Evolutionary conservation across 768 basidiomycete genomes (phyloP).

Genomic region (Clavulina sp.): DNA sequence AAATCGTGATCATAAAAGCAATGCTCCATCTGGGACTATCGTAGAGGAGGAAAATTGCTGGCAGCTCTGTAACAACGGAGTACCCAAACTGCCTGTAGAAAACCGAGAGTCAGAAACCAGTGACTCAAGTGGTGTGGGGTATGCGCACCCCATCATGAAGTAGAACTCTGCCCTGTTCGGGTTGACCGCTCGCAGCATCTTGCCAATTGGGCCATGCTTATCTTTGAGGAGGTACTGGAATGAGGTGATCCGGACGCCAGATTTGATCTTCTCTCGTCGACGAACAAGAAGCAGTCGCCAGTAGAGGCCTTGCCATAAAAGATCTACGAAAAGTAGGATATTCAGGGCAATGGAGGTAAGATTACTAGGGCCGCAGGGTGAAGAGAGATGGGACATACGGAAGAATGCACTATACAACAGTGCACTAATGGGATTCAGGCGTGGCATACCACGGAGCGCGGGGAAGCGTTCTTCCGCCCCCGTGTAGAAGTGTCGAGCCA

Average conservation of each 20-base stretch:
- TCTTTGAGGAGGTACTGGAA: slow-evolving; percentile 80
- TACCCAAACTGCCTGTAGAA: slow-evolving; percentile 41
- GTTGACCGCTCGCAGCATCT: slow-evolving; percentile 40
- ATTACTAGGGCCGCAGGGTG: not conserved
- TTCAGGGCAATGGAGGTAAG: not conserved
- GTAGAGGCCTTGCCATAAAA: slow-evolving; percentile 84
- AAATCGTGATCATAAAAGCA: slow-evolving; percentile 59
- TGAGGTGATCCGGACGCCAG: slow-evolving; percentile 66
- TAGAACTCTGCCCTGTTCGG: slow-evolving; percentile 40
- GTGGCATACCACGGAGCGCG: slow-evolving; percentile 50
- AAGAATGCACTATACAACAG: slow-evolving; percentile 66
- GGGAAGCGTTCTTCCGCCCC: slow-evolving; percentile 62
- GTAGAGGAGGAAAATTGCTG: slow-evolving; percentile 70
- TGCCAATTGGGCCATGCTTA: slow-evolving; percentile 70
- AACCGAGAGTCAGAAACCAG: not conserved
- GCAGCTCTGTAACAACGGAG: slow-evolving; percentile 67
- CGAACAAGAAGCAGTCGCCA: slow-evolving; percentile 93
- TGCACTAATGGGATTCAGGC: slow-evolving; percentile 51
- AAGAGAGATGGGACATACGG: slow-evolving; percentile 36
- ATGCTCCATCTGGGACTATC: slow-evolving; percentile 63
- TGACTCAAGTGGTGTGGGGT: not conserved
- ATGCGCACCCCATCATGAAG: slow-evolving; percentile 51
- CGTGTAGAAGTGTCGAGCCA: slow-evolving; percentile 88
- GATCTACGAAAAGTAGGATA: slow-evolving; percentile 34
- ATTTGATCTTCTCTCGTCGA: slow-evolving; percentile 74